A percentile compares a stretch with the other conserved stretches of the same genome.
These are phyloP conservation scores for Pluteus cervinus DNA, from an alignment of 768 basidiomycete genomes.

Conservation along the genomic window DNA sequence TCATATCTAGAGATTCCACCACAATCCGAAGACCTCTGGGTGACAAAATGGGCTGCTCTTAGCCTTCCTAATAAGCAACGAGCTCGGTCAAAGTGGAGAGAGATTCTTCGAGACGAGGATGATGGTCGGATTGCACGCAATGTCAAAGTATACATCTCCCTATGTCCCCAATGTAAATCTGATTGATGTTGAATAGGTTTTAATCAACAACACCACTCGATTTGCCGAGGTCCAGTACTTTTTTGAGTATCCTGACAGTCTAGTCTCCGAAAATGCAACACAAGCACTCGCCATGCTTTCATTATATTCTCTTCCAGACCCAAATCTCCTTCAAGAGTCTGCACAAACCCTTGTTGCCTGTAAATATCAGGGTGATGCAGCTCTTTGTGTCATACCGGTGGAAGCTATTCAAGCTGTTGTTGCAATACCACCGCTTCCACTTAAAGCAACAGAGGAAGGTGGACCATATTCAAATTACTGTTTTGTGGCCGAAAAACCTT, in stretches of 20 bases:
- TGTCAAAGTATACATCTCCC: neutral
- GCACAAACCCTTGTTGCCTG: neutral
- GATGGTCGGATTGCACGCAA: slow-evolving; percentile 4
- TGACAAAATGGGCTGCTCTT: slow-evolving; percentile 26
- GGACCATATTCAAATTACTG: slow-evolving; percentile 1
- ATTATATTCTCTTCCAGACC: neutral
- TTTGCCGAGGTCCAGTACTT: slow-evolving; percentile 3
- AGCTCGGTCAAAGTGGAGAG: slow-evolving; percentile 25
- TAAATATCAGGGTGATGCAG: neutral
- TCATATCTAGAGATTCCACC: neutral
- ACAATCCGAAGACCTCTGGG: neutral
- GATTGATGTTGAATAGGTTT: neutral
- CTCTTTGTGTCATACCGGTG: neutral
- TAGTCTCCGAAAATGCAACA: neutral
- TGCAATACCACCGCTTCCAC: neutral
- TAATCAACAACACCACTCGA: neutral
- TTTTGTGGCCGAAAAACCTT: slow-evolving; percentile 1
- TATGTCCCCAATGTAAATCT: neutral
- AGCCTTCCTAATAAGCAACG: slow-evolving; percentile 32
- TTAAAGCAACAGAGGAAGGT: neutral
- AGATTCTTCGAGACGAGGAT: slow-evolving; percentile 8
- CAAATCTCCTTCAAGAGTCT: neutral
- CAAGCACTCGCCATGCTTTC: slow-evolving; percentile 1
- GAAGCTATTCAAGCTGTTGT: neutral
- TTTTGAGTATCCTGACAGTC: neutral